These are phyloP conservation scores for Rhodotorula sp. DNA, from an alignment of 1,284 basidiomycete genomes.

Conservation along the genomic window DNA sequence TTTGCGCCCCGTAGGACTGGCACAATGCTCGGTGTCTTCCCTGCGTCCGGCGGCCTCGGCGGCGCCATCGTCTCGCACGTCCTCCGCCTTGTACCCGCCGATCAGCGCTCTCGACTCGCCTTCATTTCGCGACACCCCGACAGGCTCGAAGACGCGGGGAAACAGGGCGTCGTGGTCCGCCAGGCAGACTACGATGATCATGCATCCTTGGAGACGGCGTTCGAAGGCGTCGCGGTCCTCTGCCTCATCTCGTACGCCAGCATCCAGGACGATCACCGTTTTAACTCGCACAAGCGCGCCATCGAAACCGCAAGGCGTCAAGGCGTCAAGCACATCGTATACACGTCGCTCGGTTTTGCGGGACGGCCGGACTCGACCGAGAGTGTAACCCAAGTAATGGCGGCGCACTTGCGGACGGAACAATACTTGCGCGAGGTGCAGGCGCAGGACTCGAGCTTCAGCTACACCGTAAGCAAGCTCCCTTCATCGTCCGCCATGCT, in stretches of 20 bases:
- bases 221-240: neutral
- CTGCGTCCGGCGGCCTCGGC: constrained; percentile 7
- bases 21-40: constrained; percentile 7
- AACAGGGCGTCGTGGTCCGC: neutral
- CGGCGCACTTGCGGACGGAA: constrained; percentile 1
- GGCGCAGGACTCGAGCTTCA: neutral
- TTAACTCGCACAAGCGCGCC: constrained; percentile 1
- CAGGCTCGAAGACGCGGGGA: neutral
- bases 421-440: neutral
- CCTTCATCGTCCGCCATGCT: neutral
- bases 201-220: neutral
- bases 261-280: constrained; percentile 7
- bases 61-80: constrained; percentile 4
- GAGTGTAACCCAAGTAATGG: constrained; percentile 3
- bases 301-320: neutral
- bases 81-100: neutral
- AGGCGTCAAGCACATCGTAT: neutral
- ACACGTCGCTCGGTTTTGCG: constrained; percentile 1
- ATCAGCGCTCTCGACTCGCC: neutral
- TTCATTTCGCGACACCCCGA: neutral
- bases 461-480: neutral
- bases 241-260: neutral
- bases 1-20: neutral
- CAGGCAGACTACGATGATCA: neutral
- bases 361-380: neutral